These are phyloP conservation scores for Spatholobus suberectus DNA, from an alignment of 306 rosid species.

Conservation along the genomic window DNA sequence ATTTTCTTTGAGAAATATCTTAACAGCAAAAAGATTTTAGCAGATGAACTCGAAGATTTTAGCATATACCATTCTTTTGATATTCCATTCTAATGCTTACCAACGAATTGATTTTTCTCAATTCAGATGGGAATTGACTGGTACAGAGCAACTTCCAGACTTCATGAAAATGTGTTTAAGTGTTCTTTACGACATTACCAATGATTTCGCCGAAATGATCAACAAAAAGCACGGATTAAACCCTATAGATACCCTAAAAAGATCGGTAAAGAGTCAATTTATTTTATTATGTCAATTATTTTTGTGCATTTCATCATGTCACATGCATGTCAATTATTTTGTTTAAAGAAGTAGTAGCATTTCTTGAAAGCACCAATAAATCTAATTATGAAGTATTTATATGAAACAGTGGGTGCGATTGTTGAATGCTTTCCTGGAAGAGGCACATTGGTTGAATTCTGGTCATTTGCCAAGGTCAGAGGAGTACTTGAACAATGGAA, in stretches of 20 bases:
- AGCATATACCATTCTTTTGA: neutral
- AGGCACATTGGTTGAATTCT: conserved; percentile 53
- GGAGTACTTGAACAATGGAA: conserved; percentile 57
- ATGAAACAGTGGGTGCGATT: conserved; percentile 57
- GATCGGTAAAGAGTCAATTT: conserved; percentile 30
- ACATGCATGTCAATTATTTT: neutral
- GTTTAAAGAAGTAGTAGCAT: neutral
- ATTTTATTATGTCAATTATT: neutral
- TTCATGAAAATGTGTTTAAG: conserved; percentile 38
- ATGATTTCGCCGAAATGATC: conserved; percentile 34
- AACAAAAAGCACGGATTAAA: conserved; percentile 40
- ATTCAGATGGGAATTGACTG: conserved; percentile 47
- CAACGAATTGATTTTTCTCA: neutral
- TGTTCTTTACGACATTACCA: conserved; percentile 16
- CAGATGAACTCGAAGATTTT: no score
- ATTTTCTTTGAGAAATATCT: no score
- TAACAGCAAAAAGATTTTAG: no score
- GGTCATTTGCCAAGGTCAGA: conserved; percentile 45
- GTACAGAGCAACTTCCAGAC: conserved; percentile 39
- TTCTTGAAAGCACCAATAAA: neutral
- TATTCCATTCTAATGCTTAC: neutral
- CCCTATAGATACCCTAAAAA: conserved; percentile 32
- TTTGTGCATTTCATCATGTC: neutral
- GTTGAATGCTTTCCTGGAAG: conserved; percentile 52
- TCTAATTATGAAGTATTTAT: neutral